Conservation (phyloP, 2,329 filamentous ascomycete species). For the Fonsecaea erecta region DNA sequence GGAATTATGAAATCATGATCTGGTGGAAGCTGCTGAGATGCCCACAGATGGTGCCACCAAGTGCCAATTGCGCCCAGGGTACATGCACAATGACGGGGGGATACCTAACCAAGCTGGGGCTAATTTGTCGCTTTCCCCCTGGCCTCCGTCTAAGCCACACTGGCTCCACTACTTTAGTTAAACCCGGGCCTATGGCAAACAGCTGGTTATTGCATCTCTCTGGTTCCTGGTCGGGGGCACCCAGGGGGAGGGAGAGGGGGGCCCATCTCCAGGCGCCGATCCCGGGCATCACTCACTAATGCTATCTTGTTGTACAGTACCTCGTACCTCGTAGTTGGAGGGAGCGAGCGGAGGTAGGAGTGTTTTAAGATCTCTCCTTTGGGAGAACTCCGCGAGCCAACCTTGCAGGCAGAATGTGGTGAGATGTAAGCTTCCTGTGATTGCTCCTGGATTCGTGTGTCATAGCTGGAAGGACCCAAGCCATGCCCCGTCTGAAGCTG, state of each 20-base stretch:
- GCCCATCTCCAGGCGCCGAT: too few species aligned
- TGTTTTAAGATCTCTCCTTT: neutral
- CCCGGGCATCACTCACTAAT: too few species aligned
- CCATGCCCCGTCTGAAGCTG: neutral
- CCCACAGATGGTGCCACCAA: too few species aligned
- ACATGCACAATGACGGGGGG: neutral
- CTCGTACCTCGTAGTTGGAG: too few species aligned
- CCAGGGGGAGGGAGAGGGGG: too few species aligned
- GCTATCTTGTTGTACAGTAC: neutral
- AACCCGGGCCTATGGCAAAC: neutral
- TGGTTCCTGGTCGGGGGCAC: neutral
- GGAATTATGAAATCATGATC: neutral
- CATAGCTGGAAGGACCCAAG: neutral
- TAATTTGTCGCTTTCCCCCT: neutral
- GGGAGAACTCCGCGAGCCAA: neutral
- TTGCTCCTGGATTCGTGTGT: neutral
- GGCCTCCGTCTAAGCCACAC: neutral
- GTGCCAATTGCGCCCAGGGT: neutral
- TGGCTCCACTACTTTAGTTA: conserved; percentile 1
- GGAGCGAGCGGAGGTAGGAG: neutral
- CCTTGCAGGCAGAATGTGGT: neutral
- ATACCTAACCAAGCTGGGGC: neutral
- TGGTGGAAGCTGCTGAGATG: neutral
- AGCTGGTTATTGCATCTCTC: neutral
- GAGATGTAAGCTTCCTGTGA: neutral